A percentile compares a stretch with the other conserved stretches of the same genome.
phyloP scores from a whole-genome alignment of 2,329 filamentous ascomycete genomes.

The Truncatella angustata region DNA sequence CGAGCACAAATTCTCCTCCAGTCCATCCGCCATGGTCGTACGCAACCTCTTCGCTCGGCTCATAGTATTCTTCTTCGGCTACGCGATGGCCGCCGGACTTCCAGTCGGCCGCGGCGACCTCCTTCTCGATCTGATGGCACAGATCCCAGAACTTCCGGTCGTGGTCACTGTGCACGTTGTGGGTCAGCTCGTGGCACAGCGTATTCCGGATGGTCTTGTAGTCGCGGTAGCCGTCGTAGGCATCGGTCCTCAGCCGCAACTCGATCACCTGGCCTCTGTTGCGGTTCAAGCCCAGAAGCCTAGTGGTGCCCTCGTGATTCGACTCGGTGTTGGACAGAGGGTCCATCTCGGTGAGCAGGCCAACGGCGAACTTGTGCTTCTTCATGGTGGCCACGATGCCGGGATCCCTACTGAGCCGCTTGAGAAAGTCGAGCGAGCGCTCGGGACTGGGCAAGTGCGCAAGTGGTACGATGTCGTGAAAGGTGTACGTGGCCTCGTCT shows the following conservation, averaged over 20 bases:
- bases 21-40: slow-evolving; percentile 75
- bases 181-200: slow-evolving; percentile 90
- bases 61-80: slow-evolving; percentile 61
- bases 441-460: slow-evolving; percentile 74
- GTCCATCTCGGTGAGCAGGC: slow-evolving; percentile 92
- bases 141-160: slow-evolving; percentile 88
- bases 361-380: slow-evolving; percentile 80
- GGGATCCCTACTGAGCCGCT: slow-evolving; percentile 75
- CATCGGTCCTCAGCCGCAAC: slow-evolving; percentile 85
- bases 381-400: slow-evolving; percentile 84
- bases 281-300: slow-evolving; percentile 82
- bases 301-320: slow-evolving; percentile 69
- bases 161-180: slow-evolving; percentile 84
- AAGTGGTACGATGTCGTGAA: slow-evolving; percentile 73
- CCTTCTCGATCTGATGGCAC: slow-evolving; percentile 81
- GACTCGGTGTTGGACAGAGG: slow-evolving; percentile 72
- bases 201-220: slow-evolving; percentile 91
- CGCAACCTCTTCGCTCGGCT: slow-evolving; percentile 51
- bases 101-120: slow-evolving; percentile 82
- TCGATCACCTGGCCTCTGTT: slow-evolving; percentile 90
- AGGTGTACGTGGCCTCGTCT: slow-evolving; percentile 74
- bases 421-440: slow-evolving; percentile 68
- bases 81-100: slow-evolving; percentile 65
- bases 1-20: slow-evolving; percentile 75
- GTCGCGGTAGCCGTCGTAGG: slow-evolving; percentile 88